Conservation (phyloP, 1,284 basidiomycete genomes). For the Chalciporus sp. region DNA sequence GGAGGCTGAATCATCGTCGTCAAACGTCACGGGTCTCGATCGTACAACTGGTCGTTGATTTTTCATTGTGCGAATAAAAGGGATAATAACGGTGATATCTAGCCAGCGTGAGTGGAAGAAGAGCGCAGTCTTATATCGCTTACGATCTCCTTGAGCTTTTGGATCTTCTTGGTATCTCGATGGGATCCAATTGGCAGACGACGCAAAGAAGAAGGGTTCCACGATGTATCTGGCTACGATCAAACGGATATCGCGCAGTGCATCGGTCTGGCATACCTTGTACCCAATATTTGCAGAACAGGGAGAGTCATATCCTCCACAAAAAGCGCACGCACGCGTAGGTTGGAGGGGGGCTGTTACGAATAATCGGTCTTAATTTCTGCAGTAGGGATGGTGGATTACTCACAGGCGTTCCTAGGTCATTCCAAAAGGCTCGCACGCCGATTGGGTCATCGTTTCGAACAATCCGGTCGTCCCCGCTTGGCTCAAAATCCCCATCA, state of each 20-base stretch:
- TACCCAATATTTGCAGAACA: slow-evolving; percentile 55
- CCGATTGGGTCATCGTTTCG: background rate
- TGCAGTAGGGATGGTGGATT: background rate
- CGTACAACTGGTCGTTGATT: slow-evolving; percentile 20
- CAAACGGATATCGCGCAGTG: background rate
- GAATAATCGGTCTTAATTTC: slow-evolving; percentile 3
- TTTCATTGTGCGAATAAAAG: slow-evolving; percentile 46
- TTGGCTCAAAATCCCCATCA: slow-evolving; percentile 33
- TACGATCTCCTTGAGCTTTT: slow-evolving; percentile 46
- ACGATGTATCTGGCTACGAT: slow-evolving; percentile 31
- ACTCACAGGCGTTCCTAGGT: slow-evolving; percentile 15
- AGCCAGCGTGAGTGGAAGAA: slow-evolving; percentile 6
- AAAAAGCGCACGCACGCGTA: slow-evolving; percentile 50
- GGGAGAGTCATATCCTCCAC: slow-evolving; percentile 50
- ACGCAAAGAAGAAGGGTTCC: slow-evolving; percentile 63
- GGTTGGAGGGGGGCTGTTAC: slow-evolving; percentile 35
- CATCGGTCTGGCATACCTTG: slow-evolving; percentile 36
- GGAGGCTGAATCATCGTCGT: background rate
- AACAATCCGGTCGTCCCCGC: slow-evolving; percentile 6
- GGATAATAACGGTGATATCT: slow-evolving; percentile 53
- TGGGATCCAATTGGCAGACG: slow-evolving; percentile 57
- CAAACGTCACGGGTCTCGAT: slow-evolving; percentile 10
- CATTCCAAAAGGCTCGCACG: slow-evolving; percentile 21
- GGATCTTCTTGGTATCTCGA: slow-evolving; percentile 53
- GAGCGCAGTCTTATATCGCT: slow-evolving; percentile 18